Evolutionary conservation across 2,329 filamentous ascomycete genomes (phyloP), one percentile per base, ranked within the genome.

Genomic region (Calonectria montana): DNA sequence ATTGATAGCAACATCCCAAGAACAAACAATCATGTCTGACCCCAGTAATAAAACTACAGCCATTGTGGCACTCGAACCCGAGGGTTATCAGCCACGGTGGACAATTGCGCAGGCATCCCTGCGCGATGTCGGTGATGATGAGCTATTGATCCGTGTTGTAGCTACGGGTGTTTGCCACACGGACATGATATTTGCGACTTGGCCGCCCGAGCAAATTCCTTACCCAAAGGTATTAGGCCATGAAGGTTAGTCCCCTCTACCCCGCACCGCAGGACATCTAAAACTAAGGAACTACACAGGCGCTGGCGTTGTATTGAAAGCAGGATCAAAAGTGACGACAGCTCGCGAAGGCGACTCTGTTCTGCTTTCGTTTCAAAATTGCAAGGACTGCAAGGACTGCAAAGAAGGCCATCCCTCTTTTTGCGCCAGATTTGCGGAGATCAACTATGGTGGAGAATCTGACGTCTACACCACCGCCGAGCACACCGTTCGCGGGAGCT

Each of bases 191-290:
- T 59, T 59, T 39, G 53, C 53, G 13, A 39, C 53, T 2, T 59
- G 53, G 53, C 53, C 53, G 18, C 31, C 31, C 3, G 53, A 59
- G 35, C 31, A 59, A 25, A 59, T 59, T 13, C 53, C 53, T 7
- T 59, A 59, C 9, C 53, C 53, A 59, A 59, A 59, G 31, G 53
- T 59, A 3, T 59, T 59, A 13, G 53, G 53, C n/a, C 53, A 59
- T 23, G 53, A 59, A 39, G 53, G 53, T 59, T 21, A 16, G 31
- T 39, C 18, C 13, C 4, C 21, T 8, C 37, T 57, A 15, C 23
- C 21, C 3, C 13, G 7, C 13, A 27, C 5, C 12, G 4, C 6
- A 25, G 13, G 8, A 35, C 31, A 18, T 23, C 23, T 18, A 18
- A 8, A 0, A 16, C 3, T 21, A 39, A 47, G 21, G 4, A 23